Percentiles rank a stretch among this genome's conserved stretches.
These are phyloP conservation scores for Phialophora chinensis DNA, from an alignment of 2,329 filamentous ascomycete genomes.

Conservation along the genomic window DNA sequence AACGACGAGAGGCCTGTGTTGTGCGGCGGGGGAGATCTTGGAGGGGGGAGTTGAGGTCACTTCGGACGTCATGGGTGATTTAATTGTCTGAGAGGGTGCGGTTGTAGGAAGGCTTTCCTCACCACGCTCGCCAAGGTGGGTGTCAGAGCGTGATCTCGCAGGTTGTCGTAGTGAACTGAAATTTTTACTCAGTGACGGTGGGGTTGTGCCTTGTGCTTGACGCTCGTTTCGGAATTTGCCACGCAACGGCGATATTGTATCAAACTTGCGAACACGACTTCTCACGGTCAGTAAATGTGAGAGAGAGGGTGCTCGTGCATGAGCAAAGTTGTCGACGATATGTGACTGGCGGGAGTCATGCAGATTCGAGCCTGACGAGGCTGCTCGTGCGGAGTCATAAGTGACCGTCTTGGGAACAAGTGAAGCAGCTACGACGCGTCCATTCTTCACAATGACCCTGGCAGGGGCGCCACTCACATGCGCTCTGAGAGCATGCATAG, in stretches of 20 bases:
- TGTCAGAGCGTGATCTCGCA: slow-evolving; percentile 1
- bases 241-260: not conserved
- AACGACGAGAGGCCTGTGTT: slow-evolving; percentile 40
- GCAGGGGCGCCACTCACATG: not conserved
- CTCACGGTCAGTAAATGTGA: not conserved
- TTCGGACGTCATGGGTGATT: slow-evolving; percentile 34
- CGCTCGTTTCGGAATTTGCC: not conserved
- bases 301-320: not conserved
- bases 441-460: not conserved
- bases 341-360: slow-evolving; percentile 3
- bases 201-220: slow-evolving; percentile 3
- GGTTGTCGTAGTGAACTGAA: not conserved
- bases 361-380: slow-evolving; percentile 6
- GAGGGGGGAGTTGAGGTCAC: slow-evolving; percentile 25
- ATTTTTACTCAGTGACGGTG: not conserved
- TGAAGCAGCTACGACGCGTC: not conserved
- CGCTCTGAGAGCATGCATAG: not conserved
- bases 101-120: not conserved
- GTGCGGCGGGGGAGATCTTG: slow-evolving; percentile 29
- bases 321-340: not conserved
- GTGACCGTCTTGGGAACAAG: no score
- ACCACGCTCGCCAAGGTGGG: not conserved
- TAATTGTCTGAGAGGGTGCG: not conserved
- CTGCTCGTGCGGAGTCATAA: slow-evolving; percentile 12
- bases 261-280: not conserved